These are phyloP conservation scores for Haplosporangium gracile DNA, from an alignment of 192 early-diverging fungal species.

Conservation along the genomic window DNA sequence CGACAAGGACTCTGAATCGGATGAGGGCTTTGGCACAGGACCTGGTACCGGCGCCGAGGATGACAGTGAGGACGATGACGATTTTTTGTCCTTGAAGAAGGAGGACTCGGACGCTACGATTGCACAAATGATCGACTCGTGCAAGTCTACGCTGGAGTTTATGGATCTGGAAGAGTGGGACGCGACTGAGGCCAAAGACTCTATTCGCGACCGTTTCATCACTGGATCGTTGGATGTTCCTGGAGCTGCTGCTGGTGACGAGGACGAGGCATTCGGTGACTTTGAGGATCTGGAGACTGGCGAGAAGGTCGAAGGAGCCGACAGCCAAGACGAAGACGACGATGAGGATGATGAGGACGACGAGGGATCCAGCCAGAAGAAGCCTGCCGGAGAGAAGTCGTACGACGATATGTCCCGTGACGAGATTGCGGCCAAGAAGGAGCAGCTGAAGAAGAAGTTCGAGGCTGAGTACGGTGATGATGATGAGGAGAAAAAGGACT, in stretches of 20 bases:
- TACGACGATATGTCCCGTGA: slow-evolving; percentile 71
- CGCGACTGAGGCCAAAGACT: slow-evolving; percentile 73
- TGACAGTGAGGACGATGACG: slow-evolving; percentile 67
- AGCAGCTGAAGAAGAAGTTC: slow-evolving; percentile 93
- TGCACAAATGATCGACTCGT: slow-evolving; percentile 73
- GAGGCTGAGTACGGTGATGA: slow-evolving; percentile 91
- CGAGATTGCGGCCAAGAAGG: slow-evolving; percentile 85
- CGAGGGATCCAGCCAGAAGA: slow-evolving; percentile 16
- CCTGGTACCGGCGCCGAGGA: slow-evolving; percentile 57
- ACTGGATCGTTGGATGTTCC: slow-evolving; percentile 70
- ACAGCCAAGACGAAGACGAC: slow-evolving; percentile 32
- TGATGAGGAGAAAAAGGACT: slow-evolving; percentile 76
- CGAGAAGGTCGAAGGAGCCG: slow-evolving; percentile 62
- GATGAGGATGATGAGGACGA: slow-evolving; percentile 42
- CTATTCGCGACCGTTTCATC: slow-evolving; percentile 82
- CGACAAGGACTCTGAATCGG: slow-evolving; percentile 50
- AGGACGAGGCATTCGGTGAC: slow-evolving; percentile 78
- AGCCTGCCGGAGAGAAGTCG: slow-evolving; percentile 56
- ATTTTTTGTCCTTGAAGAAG: slow-evolving; percentile 71
- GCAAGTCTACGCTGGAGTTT: slow-evolving; percentile 68
- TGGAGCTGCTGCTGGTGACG: slow-evolving; percentile 55
- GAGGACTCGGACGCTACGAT: slow-evolving; percentile 37
- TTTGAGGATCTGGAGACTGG: slow-evolving; percentile 84
- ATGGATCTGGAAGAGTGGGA: slow-evolving; percentile 79
- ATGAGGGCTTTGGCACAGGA: slow-evolving; percentile 60